Evolutionary conservation across 2,329 filamentous ascomycete species (phyloP).

Genomic region (Myriosclerotinia duriaeana): DNA sequence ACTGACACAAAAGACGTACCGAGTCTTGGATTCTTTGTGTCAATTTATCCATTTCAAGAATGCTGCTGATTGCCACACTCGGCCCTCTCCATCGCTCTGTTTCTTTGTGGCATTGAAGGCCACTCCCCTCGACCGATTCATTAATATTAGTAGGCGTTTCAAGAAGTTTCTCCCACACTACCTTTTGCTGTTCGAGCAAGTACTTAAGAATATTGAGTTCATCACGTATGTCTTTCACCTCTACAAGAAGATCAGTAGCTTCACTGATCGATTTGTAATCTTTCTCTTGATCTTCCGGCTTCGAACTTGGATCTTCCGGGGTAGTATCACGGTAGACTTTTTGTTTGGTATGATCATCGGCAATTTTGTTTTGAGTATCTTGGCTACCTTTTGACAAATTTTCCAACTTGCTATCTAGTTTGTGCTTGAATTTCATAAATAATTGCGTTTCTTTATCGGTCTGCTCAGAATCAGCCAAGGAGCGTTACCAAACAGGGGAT

Average conservation of each 20-base stretch:
- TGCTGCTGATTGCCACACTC: not conserved
- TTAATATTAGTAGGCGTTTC: not conserved
- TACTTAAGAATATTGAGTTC: conserved; percentile 9
- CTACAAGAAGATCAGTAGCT: not conserved
- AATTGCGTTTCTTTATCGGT: not conserved
- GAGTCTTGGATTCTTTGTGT: not conserved
- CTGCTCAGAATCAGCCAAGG: not conserved
- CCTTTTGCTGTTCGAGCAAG: not conserved
- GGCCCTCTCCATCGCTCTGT: not conserved
- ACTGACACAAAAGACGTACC: not conserved
- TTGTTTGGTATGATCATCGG: not conserved
- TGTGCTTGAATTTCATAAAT: not conserved
- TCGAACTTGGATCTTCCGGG: not conserved
- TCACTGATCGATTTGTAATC: not conserved
- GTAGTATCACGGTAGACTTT: not conserved
- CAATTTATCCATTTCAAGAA: conserved; percentile 10
- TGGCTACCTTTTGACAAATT: too few relatives aligned
- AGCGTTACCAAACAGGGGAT: not conserved
- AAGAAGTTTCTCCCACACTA: not conserved
- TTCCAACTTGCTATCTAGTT: not conserved
- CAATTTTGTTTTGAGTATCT: too few relatives aligned
- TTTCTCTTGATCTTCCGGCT: not conserved
- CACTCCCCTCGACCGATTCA: not conserved
- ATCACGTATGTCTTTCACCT: conserved; percentile 10
- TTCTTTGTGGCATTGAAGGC: not conserved